Conservation (phyloP, 768 basidiomycete species). For the Phlegmacium glaucopus region DNA sequence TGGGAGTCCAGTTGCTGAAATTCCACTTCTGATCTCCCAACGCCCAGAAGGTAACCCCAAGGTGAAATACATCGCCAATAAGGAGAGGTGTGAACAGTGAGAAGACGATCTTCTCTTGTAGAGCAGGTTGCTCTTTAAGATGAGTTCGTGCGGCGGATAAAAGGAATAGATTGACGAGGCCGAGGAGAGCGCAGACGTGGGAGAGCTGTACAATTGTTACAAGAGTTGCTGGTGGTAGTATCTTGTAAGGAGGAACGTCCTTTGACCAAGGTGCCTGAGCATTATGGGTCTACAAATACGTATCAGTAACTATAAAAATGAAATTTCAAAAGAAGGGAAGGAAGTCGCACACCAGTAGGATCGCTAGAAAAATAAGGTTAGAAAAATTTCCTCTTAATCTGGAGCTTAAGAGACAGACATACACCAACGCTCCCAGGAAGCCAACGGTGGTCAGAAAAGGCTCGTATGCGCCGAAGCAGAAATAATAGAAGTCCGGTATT, state of each 20-base stretch:
- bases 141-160: constrained; percentile 60
- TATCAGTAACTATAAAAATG: constrained; percentile 5
- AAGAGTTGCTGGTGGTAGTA: constrained; percentile 56
- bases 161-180: constrained; percentile 65
- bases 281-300: constrained; percentile 55
- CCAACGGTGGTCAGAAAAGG: constrained; percentile 63
- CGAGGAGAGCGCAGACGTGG: constrained; percentile 73
- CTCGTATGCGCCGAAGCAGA: constrained; percentile 72
- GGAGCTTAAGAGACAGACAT: constrained; percentile 16
- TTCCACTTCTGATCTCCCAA: constrained; percentile 70
- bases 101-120: constrained; percentile 71
- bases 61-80: constrained; percentile 64
- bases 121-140: constrained; percentile 50
- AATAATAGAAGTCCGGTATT: constrained; percentile 70
- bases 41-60: constrained; percentile 70
- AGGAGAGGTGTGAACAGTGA: constrained; percentile 67
- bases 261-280: constrained; percentile 72
- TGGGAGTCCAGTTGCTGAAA: constrained; percentile 58
- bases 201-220: constrained; percentile 75
- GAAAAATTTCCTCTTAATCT: constrained; percentile 2
- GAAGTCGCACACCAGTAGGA: constrained; percentile 54
- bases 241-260: constrained; percentile 40
- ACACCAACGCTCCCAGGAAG: constrained; percentile 60
- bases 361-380: constrained; percentile 36
- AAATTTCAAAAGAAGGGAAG: background rate